These are phyloP conservation scores for Pinus albicaulis DNA, from an alignment of 75 land plant species.

Conservation along the genomic window DNA sequence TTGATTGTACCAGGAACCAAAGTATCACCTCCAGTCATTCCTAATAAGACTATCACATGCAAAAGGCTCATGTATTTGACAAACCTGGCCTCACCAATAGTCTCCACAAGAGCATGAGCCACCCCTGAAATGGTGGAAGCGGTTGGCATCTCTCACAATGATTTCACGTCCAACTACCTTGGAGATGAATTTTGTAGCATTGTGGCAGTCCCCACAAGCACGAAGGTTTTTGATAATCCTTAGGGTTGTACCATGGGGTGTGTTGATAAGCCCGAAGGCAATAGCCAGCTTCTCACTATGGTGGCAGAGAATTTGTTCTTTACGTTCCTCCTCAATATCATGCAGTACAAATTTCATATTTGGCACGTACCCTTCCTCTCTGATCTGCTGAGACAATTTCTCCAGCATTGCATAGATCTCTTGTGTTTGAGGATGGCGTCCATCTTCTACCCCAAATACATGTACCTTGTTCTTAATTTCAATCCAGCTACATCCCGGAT, in stretches of 20 bases:
- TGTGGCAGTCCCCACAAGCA: too few species aligned
- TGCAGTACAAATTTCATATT: background rate
- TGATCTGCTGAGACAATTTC: background rate
- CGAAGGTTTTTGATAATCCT: too few species aligned
- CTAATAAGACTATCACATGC: too few species aligned
- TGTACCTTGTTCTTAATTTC: background rate
- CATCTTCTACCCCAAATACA: background rate
- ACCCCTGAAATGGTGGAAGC: too few species aligned
- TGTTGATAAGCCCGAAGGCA: background rate
- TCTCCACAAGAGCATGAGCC: too few species aligned
- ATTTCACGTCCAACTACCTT: too few species aligned
- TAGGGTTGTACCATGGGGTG: background rate
- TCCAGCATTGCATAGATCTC: background rate
- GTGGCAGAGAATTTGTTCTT: background rate
- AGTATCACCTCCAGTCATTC: too few species aligned
- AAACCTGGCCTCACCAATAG: too few species aligned
- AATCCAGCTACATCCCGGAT: background rate
- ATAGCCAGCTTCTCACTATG: conserved; percentile 3
- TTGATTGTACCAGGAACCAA: too few species aligned
- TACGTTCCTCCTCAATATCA: background rate
- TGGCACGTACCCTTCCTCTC: background rate
- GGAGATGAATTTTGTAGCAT: too few species aligned
- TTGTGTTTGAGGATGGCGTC: background rate
- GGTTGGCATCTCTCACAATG: too few species aligned
- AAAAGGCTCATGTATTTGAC: too few species aligned